Base-by-base conservation (phyloP, 257 asterid genomes). In the Perilla frutescens region DNA sequence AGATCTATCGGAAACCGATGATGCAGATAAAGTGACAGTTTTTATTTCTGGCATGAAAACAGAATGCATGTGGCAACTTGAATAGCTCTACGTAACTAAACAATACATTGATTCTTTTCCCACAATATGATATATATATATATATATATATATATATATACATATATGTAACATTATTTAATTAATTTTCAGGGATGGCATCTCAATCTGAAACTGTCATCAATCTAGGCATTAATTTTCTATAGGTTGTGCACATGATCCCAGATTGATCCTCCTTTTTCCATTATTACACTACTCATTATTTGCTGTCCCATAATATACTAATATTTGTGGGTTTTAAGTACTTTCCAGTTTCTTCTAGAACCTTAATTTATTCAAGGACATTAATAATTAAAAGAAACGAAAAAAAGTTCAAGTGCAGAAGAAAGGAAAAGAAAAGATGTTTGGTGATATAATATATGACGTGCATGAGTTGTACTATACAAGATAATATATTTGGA, bases 201-300 rank as follows among this genome's bases (percentile, higher is more conserved):
- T 80, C 87, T 77, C 26, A 79, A 79, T 76, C 84, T 77, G 39
- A 72, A 75, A 39, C 64, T 73, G 78, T 65, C 71, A 75, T 72
- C 64, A 9, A 44, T 53, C 60, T 77, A 62, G 45, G 72, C 76
- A 76, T 79, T 63, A 55, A 41, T 68, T 65, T 70, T 74, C 7
- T 34, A 79, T 71, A 31, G 66, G 39, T 66, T 68, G 59, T 80
- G 83, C 87, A 78, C 85, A 80, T 80, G 87, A 83, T 83, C 87
- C 87, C 81, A 80, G 87, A 76, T 68, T 81, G 87, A 77, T 83
- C 75, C 62, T 68, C 71, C 70, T 26, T 59, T 20, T 62, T 8
- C 57, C 62, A 72, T 56, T 14, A 7, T n/a, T 29, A 10, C 12
- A n/a, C 31, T 63, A 54, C 40, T 58, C 14, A 26, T 55, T 59